These are phyloP conservation scores for Vinca major DNA, from an alignment of 305 asterid genomes.

Conservation along the genomic window DNA sequence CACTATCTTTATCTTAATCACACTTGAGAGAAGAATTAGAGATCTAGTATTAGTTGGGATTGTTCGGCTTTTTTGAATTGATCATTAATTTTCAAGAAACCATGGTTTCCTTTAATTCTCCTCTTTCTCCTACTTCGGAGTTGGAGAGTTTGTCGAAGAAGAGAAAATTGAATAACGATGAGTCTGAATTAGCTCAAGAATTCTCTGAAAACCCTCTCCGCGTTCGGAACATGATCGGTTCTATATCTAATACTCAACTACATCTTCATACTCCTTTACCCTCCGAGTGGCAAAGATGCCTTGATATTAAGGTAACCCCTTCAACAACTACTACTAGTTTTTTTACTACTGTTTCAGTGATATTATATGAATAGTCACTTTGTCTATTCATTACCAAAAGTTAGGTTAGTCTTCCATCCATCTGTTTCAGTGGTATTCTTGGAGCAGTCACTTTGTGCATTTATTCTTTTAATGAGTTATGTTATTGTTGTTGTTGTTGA, in stretches of 20 bases:
- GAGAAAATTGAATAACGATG: conserved; percentile 41
- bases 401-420: too few species aligned
- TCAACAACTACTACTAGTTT: too few species aligned
- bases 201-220: conserved; percentile 17
- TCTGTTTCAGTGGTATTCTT: too few species aligned
- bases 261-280: conserved; percentile 39
- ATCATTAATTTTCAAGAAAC: not conserved
- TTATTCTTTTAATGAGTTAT: too few species aligned
- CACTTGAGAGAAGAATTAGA: not conserved
- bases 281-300: conserved; percentile 65
- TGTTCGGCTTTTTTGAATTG: not conserved
- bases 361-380: too few species aligned
- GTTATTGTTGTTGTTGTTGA: not conserved
- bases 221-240: conserved; percentile 15
- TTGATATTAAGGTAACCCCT: conserved; percentile 46
- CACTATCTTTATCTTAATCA: too few species aligned
- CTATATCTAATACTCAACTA: conserved; percentile 15
- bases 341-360: too few species aligned
- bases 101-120: conserved; percentile 46
- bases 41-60: not conserved
- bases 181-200: not conserved
- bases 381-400: too few species aligned
- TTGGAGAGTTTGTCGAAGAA: conserved; percentile 39
- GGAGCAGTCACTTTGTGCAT: too few species aligned
- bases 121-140: conserved; percentile 22